Evolutionary conservation across 2,329 filamentous ascomycete species (phyloP).

Genomic region (Helotiales sp.): DNA sequence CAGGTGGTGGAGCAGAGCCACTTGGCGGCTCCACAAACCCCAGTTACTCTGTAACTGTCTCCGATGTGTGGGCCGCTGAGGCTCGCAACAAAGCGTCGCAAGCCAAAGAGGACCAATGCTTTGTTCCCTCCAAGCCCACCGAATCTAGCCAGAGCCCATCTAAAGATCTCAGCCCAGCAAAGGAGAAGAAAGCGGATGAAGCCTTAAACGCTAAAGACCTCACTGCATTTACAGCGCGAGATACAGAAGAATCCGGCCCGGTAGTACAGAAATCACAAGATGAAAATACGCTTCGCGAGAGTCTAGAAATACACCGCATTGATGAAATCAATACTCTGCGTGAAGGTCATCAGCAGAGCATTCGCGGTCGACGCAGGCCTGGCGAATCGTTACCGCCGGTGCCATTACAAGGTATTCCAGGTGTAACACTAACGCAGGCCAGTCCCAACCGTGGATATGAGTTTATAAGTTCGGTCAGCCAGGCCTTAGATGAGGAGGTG

Average conservation of each 20-base stretch:
- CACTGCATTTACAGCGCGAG: too few species aligned
- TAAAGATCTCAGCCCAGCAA: conserved; percentile 27
- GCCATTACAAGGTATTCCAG: too few species aligned
- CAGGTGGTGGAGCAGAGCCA: conserved; percentile 71
- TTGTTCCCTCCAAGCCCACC: conserved; percentile 58
- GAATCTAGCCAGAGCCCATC: too few species aligned
- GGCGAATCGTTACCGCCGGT: conserved; percentile 34
- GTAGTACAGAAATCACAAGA: too few species aligned
- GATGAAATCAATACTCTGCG: conserved; percentile 33
- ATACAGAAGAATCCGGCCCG: too few species aligned
- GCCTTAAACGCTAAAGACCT: too few species aligned
- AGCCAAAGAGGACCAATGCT: conserved; percentile 66
- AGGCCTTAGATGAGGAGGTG: conserved; percentile 34
- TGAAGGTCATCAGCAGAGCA: conserved; percentile 39
- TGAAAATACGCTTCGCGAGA: conserved; percentile 4
- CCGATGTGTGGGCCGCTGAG: conserved; percentile 67
- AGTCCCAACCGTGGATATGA: conserved; percentile 18
- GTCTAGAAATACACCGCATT: conserved; percentile 24
- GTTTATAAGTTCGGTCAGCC: conserved; percentile 4
- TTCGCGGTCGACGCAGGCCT: conserved; percentile 37
- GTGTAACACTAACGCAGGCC: conserved; percentile 5
- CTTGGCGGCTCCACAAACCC: conserved; percentile 75
- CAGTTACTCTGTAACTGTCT: conserved; percentile 79
- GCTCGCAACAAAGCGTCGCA: conserved; percentile 64
- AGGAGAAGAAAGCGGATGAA: conserved; percentile 45